A percentile compares a stretch with the other conserved stretches of the same genome.
These are phyloP conservation scores for Exophiala viscosa DNA, from an alignment of 2,329 filamentous ascomycete species.

Conservation along the genomic window DNA sequence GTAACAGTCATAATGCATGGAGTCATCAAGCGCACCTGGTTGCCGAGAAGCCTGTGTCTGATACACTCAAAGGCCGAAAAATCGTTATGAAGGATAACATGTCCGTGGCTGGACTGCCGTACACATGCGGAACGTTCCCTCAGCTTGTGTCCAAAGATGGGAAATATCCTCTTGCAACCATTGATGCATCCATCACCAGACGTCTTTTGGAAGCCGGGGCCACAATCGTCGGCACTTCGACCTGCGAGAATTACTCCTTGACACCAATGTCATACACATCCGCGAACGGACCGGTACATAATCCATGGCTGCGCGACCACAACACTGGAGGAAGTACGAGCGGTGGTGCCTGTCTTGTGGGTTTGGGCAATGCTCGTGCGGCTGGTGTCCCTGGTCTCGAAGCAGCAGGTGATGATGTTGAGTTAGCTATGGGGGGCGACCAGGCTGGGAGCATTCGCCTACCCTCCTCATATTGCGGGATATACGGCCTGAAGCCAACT, in stretches of 20 bases:
- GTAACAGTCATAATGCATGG: constrained; percentile 46
- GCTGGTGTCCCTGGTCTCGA: constrained; percentile 21
- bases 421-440: constrained; percentile 40
- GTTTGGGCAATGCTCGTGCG: constrained; percentile 25
- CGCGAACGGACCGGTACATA: constrained; percentile 38
- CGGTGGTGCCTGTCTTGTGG: constrained; percentile 34
- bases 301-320: constrained; percentile 33
- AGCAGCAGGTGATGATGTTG: constrained; percentile 31
- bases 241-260: constrained; percentile 39
- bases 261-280: constrained; percentile 38
- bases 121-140: constrained; percentile 36
- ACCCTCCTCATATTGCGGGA: constrained; percentile 40
- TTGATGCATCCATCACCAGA: constrained; percentile 37
- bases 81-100: constrained; percentile 40
- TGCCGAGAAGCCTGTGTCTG: constrained; percentile 27
- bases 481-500: constrained; percentile 48
- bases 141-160: constrained; percentile 31
- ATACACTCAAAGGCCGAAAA: constrained; percentile 31
- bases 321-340: constrained; percentile 39
- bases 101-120: constrained; percentile 35
- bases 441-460: constrained; percentile 40
- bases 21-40: constrained; percentile 36
- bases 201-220: constrained; percentile 36
- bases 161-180: constrained; percentile 31
- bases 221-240: constrained; percentile 35